phyloP scores from a whole-genome alignment of 2,329 filamentous ascomycete genomes.

The Trichoderma breve region DNA sequence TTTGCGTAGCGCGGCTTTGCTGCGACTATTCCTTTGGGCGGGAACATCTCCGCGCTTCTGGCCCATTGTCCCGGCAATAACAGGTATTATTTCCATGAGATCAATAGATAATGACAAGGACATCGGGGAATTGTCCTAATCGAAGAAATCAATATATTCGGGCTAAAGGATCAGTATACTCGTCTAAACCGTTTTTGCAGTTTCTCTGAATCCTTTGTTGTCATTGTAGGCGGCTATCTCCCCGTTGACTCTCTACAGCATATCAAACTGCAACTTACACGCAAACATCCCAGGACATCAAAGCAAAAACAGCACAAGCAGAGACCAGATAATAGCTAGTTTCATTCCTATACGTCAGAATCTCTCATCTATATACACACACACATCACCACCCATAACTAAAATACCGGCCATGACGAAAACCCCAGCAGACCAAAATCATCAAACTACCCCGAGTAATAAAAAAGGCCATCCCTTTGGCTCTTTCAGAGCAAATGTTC shows the following conservation, averaged over 20 bases:
- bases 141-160: neutral
- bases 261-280: too few relatives aligned
- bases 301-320: neutral
- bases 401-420: neutral
- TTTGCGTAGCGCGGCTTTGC: neutral
- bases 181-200: neutral
- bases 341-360: constrained; percentile 1
- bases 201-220: neutral
- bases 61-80: neutral
- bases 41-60: neutral
- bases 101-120: neutral
- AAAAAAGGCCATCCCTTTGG: neutral
- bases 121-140: neutral
- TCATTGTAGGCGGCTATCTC: too few relatives aligned
- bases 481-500: neutral
- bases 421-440: neutral
- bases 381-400: neutral
- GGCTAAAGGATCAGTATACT: neutral
- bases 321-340: neutral
- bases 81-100: neutral
- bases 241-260: neutral
- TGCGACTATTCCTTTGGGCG: too few relatives aligned
- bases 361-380: constrained; percentile 12
- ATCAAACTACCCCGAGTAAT: neutral
- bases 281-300: neutral